A percentile compares a stretch with the other conserved stretches of the same genome.
phyloP scores from a whole-genome alignment of 305 asterid species.

The Plantago lanceolata region DNA sequence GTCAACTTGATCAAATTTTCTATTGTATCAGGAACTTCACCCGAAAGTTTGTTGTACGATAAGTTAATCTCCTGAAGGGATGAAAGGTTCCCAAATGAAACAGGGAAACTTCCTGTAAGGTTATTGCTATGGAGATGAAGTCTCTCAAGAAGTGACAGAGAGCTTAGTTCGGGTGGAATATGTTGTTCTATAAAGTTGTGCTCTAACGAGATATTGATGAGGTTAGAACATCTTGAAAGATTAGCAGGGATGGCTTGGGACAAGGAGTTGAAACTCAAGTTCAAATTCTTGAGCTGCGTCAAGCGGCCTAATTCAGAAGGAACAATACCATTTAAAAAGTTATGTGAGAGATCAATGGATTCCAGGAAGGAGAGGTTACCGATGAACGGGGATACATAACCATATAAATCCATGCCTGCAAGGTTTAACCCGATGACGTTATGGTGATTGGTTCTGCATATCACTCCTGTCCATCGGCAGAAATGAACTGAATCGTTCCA shows the following conservation, averaged over 20 bases:
- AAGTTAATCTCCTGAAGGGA: slow-evolving; percentile 38
- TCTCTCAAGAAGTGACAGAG: slow-evolving; percentile 34
- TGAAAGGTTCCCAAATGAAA: slow-evolving; percentile 40
- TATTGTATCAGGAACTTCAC: slow-evolving; percentile 32
- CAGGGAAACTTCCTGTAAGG: slow-evolving; percentile 43
- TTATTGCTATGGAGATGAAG: slow-evolving; percentile 41
- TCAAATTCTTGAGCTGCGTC: slow-evolving; percentile 31
- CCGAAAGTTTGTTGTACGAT: slow-evolving; percentile 37
- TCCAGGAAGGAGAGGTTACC: slow-evolving; percentile 51
- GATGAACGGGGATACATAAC: slow-evolving; percentile 45
- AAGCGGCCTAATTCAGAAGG: slow-evolving; percentile 45
- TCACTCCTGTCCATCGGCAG: slow-evolving; percentile 61
- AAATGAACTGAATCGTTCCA: slow-evolving; percentile 2
- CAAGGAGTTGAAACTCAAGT: slow-evolving; percentile 44
- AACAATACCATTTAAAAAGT: slow-evolving; percentile 40
- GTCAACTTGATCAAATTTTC: slow-evolving; percentile 30
- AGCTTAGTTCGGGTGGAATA: slow-evolving; percentile 38
- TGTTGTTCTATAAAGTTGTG: slow-evolving; percentile 42
- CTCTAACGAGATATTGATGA: slow-evolving; percentile 36
- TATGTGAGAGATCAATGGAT: slow-evolving; percentile 47
- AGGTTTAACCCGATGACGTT: slow-evolving; percentile 40
- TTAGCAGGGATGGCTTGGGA: slow-evolving; percentile 37
- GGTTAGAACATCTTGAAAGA: slow-evolving; percentile 39
- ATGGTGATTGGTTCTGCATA: slow-evolving; percentile 31
- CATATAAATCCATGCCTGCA: slow-evolving; percentile 34